A percentile compares a stretch with the other conserved stretches of the same genome.
These are phyloP conservation scores for Lichtheimia ornata DNA, from an alignment of 371 early-diverging fungal species.

Conservation along the genomic window DNA sequence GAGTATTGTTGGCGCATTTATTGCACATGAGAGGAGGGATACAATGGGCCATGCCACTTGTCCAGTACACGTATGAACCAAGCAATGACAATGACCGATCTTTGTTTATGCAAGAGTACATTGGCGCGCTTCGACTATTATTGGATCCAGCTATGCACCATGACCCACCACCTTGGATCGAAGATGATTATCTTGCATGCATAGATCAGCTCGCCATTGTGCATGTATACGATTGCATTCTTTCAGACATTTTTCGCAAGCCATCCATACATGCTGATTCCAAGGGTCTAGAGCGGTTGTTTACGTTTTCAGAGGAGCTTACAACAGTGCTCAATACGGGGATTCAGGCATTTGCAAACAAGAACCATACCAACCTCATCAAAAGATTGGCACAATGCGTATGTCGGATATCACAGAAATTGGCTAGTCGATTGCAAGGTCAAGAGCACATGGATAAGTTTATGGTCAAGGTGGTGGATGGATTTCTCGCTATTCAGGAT, in stretches of 20 bases:
- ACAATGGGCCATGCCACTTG: conserved; percentile 59
- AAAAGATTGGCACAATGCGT: conserved; percentile 49
- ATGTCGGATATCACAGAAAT: conserved; percentile 39
- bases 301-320: conserved; percentile 27
- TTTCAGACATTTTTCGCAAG: conserved; percentile 4
- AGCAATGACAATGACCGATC: conserved; percentile 3
- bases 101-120: conserved; percentile 18
- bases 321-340: conserved; percentile 24
- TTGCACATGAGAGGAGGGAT: conserved; percentile 11
- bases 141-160: conserved; percentile 23
- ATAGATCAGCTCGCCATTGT: conserved; percentile 65
- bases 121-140: conserved; percentile 34
- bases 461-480: conserved; percentile 12
- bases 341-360: conserved; percentile 19
- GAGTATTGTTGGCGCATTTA: conserved; percentile 50
- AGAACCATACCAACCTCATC: conserved; percentile 21
- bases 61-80: conserved; percentile 46
- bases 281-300: conserved; percentile 11
- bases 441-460: conserved; percentile 23
- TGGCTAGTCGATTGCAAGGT: conserved; percentile 21
- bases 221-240: conserved; percentile 14
- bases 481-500: conserved; percentile 28
- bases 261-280: not conserved
- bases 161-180: conserved; percentile 48
- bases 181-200: conserved; percentile 61